Evolutionary conservation across 2,329 filamentous ascomycete species (phyloP).

Genomic region (Epichloe gansuensis): DNA sequence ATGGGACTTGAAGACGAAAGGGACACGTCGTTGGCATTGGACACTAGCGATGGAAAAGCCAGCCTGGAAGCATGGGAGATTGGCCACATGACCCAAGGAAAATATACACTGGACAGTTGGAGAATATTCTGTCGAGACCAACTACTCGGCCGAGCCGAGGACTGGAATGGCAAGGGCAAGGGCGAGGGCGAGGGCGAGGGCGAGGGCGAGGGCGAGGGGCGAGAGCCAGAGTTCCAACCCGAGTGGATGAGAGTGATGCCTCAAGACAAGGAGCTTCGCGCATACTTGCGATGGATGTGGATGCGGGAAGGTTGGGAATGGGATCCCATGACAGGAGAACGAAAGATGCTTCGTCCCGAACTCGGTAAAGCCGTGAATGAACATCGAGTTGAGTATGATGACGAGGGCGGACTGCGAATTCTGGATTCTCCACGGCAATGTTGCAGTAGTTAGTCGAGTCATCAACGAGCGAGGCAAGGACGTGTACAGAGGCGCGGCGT

Average conservation of each 20-base stretch:
- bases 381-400: constrained; percentile 44
- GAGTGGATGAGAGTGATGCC: constrained; percentile 87
- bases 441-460: background rate
- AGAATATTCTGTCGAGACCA: constrained; percentile 83
- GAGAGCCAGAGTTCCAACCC: constrained; percentile 51
- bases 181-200: constrained; percentile 38
- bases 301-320: constrained; percentile 74
- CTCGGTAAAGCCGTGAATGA: constrained; percentile 45
- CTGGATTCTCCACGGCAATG: constrained; percentile 11
- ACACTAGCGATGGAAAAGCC: constrained; percentile 2
- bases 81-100: constrained; percentile 69
- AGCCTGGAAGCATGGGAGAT: constrained; percentile 59
- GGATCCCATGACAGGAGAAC: constrained; percentile 60
- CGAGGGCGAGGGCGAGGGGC: constrained; percentile 30
- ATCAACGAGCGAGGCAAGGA: background rate
- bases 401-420: constrained; percentile 35
- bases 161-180: constrained; percentile 47
- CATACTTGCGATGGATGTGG: constrained; percentile 86
- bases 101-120: constrained; percentile 82
- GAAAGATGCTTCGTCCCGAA: constrained; percentile 37
- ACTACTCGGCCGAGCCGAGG: constrained; percentile 50
- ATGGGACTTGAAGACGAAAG: background rate
- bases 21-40: background rate
- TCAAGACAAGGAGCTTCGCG: constrained; percentile 76
- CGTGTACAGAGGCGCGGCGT: background rate